Conservation (phyloP, 106 monocot species). For the Narthecium ossifragum region DNA sequence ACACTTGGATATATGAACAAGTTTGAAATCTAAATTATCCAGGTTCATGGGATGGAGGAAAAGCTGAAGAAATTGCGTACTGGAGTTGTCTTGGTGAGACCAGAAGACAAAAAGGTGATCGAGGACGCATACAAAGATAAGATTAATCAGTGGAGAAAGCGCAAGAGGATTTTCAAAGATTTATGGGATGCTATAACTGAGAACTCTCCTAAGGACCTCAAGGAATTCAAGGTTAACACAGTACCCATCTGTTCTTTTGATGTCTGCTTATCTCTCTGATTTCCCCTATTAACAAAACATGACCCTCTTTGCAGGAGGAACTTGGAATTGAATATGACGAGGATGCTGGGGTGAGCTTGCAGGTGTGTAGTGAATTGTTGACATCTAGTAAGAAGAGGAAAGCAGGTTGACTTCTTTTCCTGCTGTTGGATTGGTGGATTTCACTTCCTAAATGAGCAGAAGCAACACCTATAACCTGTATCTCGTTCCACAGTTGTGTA, state of each 20-base stretch:
- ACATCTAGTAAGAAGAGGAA: slow-evolving; percentile 40
- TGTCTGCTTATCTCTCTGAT: not conserved
- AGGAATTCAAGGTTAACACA: slow-evolving; percentile 83
- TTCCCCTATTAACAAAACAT: not conserved
- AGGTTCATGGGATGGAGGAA: slow-evolving; percentile 76
- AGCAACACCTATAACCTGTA: too few species aligned
- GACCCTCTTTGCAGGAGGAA: slow-evolving; percentile 62
- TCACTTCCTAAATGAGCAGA: too few species aligned
- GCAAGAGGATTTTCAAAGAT: slow-evolving; percentile 93
- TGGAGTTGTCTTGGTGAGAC: slow-evolving; percentile 67
- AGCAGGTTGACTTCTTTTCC: too few species aligned
- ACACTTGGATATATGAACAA: too few species aligned
- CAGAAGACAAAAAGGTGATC: slow-evolving; percentile 72
- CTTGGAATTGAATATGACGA: slow-evolving; percentile 93
- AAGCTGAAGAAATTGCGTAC: slow-evolving; percentile 60
- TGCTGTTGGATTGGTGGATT: too few species aligned
- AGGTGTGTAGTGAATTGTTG: slow-evolving; percentile 53
- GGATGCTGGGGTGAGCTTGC: slow-evolving; percentile 77
- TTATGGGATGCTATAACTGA: slow-evolving; percentile 92
- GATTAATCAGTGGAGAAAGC: slow-evolving; percentile 83
- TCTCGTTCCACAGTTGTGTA: too few species aligned
- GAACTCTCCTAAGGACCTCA: slow-evolving; percentile 76
- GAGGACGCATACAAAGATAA: slow-evolving; percentile 64
- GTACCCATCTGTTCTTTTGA: not conserved
- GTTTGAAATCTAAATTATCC: too few species aligned